Percentiles rank a stretch among this genome's conserved stretches.
Conservation (phyloP, 768 basidiomycete species). For the Amanita inopinata region DNA sequence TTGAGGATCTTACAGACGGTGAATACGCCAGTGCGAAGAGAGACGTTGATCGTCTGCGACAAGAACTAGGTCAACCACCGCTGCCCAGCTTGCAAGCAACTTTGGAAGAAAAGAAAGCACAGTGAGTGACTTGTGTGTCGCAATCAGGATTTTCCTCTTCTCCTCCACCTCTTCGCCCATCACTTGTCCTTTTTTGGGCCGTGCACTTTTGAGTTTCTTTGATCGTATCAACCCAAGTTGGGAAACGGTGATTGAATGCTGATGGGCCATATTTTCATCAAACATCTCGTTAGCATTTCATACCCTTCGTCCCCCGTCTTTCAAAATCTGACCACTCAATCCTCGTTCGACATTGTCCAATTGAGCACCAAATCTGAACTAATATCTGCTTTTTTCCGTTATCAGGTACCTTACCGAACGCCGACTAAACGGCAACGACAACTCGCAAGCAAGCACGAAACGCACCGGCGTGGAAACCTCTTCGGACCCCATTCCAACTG, state of each 20-base stretch:
- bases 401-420: conserved; percentile 55
- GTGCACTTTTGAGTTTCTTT: no score
- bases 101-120: conserved; percentile 58
- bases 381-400: conserved; percentile 8
- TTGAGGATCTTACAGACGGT: conserved; percentile 57
- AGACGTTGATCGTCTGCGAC: conserved; percentile 68
- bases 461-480: conserved; percentile 17
- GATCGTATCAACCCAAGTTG: no score
- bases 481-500: conserved; percentile 7
- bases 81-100: conserved; percentile 64
- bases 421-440: conserved; percentile 40
- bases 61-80: conserved; percentile 68
- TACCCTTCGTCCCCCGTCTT: no score
- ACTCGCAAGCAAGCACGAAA: conserved; percentile 16
- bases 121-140: no score
- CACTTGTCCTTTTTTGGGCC: no score
- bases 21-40: conserved; percentile 67
- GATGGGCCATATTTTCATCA: no score
- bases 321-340: no score
- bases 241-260: no score
- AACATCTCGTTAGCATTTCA: no score
- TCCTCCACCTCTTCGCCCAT: conserved; percentile 4
- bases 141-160: conserved; percentile 7
- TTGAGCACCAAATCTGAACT: not conserved
- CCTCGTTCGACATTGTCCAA: no score